These are phyloP conservation scores for Fomitopsis palustris DNA, from an alignment of 1,284 basidiomycete species.

Conservation along the genomic window DNA sequence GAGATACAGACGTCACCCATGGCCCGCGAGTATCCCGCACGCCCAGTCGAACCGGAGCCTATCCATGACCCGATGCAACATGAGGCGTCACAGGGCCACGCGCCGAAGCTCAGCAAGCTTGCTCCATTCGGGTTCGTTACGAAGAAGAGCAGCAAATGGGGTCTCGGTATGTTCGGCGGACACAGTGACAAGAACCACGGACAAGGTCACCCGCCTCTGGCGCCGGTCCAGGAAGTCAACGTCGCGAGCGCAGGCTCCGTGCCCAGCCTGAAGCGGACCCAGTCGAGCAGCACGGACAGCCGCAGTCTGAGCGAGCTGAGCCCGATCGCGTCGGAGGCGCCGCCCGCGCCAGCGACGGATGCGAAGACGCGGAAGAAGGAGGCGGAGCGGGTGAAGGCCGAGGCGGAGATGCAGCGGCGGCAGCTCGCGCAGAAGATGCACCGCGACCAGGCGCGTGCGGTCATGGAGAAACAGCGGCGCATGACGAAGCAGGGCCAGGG, in stretches of 20 bases:
- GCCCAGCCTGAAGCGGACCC: constrained; percentile 80
- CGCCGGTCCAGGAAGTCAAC: constrained; percentile 69
- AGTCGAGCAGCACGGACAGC: constrained; percentile 77
- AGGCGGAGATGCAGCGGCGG: constrained; percentile 87
- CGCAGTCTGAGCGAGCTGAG: constrained; percentile 55
- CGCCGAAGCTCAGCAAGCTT: constrained; percentile 52
- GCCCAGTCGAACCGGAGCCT: constrained; percentile 40
- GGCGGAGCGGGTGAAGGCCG: constrained; percentile 77
- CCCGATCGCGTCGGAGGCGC: constrained; percentile 32
- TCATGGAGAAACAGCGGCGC: constrained; percentile 89
- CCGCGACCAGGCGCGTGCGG: constrained; percentile 88
- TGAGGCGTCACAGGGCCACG: constrained; percentile 33
- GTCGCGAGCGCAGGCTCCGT: constrained; percentile 46
- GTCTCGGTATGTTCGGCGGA: constrained; percentile 66
- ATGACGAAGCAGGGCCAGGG: constrained; percentile 57
- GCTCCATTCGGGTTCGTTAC: constrained; percentile 52
- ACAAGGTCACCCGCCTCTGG: constrained; percentile 42
- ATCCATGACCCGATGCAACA: constrained; percentile 12
- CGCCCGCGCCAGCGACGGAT: constrained; percentile 38
- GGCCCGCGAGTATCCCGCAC: constrained; percentile 45
- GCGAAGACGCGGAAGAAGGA: constrained; percentile 90
- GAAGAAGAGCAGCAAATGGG: constrained; percentile 66
- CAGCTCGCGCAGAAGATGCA: constrained; percentile 72
- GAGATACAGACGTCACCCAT: constrained; percentile 51
- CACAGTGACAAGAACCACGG: constrained; percentile 58